phyloP scores from a whole-genome alignment of 2,329 filamentous ascomycete species.

The Aspergillus ochraceoroseus region DNA sequence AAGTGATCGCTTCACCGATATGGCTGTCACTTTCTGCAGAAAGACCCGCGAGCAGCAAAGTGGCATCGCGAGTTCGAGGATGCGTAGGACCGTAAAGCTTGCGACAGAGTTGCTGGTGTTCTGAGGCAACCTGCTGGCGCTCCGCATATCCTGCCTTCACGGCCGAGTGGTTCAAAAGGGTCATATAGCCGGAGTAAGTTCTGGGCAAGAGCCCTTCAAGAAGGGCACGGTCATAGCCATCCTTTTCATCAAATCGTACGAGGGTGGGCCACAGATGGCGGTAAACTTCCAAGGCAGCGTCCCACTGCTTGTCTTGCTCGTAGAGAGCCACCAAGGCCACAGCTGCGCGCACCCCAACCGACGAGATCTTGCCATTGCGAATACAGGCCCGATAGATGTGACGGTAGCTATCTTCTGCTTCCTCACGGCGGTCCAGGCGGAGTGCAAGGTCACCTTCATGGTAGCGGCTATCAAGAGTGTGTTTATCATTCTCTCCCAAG shows the following conservation, averaged over 20 bases:
- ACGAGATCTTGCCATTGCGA: constrained; percentile 26
- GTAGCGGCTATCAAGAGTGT: constrained; percentile 48
- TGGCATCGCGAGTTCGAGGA: constrained; percentile 38
- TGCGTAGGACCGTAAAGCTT: constrained; percentile 37
- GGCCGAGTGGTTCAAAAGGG: constrained; percentile 45
- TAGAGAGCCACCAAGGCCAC: constrained; percentile 46
- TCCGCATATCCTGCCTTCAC: constrained; percentile 42
- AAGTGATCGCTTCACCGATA: constrained; percentile 42
- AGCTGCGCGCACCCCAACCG: constrained; percentile 46
- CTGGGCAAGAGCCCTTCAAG: constrained; percentile 43
- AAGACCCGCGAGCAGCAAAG: constrained; percentile 42
- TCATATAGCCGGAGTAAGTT: constrained; percentile 47
- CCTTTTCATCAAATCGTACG: constrained; percentile 41
- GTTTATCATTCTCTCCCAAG: constrained; percentile 38
- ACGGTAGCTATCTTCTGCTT: constrained; percentile 43
- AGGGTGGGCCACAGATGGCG: constrained; percentile 47
- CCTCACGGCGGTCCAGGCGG: constrained; percentile 36
- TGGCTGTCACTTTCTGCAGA: constrained; percentile 46
- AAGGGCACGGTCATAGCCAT: constrained; percentile 35
- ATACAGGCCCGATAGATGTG: constrained; percentile 43
- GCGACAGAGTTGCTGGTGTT: constrained; percentile 48
- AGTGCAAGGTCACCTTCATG: constrained; percentile 45
- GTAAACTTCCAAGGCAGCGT: constrained; percentile 46
- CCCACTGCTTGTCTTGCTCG: constrained; percentile 44
- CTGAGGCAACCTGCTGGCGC: constrained; percentile 46